Percentiles rank a stretch among this genome's conserved stretches.
Evolutionary conservation across 208 protist genomes (phyloP).

Genomic region (Kentomonas sorsogonicus): DNA sequence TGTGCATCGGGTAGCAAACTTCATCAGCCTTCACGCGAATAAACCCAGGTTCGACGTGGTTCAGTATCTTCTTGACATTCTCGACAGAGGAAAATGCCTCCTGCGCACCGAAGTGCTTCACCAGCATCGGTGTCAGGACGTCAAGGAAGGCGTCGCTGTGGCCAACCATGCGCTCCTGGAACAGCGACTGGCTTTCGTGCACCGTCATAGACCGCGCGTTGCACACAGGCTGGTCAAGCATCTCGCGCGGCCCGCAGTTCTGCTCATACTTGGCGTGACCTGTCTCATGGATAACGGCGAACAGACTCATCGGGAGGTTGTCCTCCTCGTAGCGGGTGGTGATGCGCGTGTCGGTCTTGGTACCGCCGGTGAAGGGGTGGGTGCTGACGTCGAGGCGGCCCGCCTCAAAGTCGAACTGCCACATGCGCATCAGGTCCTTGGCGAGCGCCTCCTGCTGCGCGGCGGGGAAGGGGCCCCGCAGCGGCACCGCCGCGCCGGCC

Average conservation of each 20-base stretch:
- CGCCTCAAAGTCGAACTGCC: conserved; percentile 79
- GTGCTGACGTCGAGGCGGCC: conserved; percentile 79
- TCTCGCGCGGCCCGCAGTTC: conserved; percentile 60
- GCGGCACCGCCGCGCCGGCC: conserved; percentile 14
- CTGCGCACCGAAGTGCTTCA: conserved; percentile 48
- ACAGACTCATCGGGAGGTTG: conserved; percentile 44
- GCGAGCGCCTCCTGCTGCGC: conserved; percentile 56
- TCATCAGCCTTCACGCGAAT: conserved; percentile 89
- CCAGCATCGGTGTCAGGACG: conserved; percentile 38
- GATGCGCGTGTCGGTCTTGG: conserved; percentile 78
- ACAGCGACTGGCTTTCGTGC: conserved; percentile 89
- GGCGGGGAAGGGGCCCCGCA: conserved; percentile 35
- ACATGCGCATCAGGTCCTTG: conserved; percentile 48
- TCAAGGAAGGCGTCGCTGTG: conserved; percentile 50
- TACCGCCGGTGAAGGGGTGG: conserved; percentile 85
- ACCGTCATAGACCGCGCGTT: conserved; percentile 64
- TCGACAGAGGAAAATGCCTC: conserved; percentile 34
- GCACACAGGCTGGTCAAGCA: conserved; percentile 59
- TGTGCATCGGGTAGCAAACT: conserved; percentile 86
- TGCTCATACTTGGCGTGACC: conserved; percentile 90
- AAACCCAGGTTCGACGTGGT: conserved; percentile 54
- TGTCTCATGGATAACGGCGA: conserved; percentile 79
- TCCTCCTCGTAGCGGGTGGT: conserved; percentile 74
- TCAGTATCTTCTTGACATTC: conserved; percentile 47
- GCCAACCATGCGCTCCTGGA: conserved; percentile 76